Conservation (phyloP, 768 basidiomycete species). For the Phaeotremella skinneri region DNA sequence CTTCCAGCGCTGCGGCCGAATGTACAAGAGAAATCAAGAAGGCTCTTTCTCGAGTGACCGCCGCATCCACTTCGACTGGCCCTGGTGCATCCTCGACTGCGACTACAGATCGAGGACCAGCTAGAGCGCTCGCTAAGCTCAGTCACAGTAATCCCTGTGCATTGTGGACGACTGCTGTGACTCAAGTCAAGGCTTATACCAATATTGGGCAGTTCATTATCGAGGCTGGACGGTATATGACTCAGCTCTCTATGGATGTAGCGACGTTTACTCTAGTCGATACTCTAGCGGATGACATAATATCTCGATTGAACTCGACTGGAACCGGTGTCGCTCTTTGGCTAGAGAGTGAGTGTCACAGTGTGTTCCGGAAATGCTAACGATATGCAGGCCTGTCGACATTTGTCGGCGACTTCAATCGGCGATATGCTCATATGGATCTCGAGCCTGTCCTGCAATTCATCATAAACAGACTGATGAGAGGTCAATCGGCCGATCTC, state of each 20-base stretch:
- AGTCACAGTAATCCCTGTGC: slow-evolving; percentile 92
- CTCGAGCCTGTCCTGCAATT: slow-evolving; percentile 81
- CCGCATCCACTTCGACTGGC: slow-evolving; percentile 33
- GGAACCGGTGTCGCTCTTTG: slow-evolving; percentile 37
- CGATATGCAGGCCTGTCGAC: slow-evolving; percentile 72
- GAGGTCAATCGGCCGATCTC: slow-evolving; percentile 70
- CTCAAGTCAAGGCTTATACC: slow-evolving; percentile 94
- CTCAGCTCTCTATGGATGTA: slow-evolving; percentile 91
- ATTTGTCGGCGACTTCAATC: slow-evolving; percentile 87
- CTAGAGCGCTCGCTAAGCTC: slow-evolving; percentile 84
- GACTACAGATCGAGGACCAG: slow-evolving; percentile 56
- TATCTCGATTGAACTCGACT: slow-evolving; percentile 26
- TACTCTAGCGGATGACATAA: slow-evolving; percentile 65
- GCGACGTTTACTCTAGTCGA: slow-evolving; percentile 83
- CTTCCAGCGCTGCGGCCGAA: slow-evolving; percentile 58
- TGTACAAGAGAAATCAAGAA: slow-evolving; percentile 85
- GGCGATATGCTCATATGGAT: slow-evolving; percentile 73
- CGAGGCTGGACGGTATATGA: slow-evolving; percentile 81
- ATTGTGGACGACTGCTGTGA: slow-evolving; percentile 81
- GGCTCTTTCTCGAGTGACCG: slow-evolving; percentile 79
- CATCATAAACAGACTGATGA: slow-evolving; percentile 83
- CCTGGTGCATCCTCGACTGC: slow-evolving; percentile 15
- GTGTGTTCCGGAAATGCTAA: slow-evolving; percentile 10
- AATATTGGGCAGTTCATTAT: slow-evolving; percentile 83
- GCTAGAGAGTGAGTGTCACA: slow-evolving; percentile 33